These are phyloP conservation scores for Pelargonium citronellum DNA, from an alignment of 441 rosid genomes.

Conservation along the genomic window DNA sequence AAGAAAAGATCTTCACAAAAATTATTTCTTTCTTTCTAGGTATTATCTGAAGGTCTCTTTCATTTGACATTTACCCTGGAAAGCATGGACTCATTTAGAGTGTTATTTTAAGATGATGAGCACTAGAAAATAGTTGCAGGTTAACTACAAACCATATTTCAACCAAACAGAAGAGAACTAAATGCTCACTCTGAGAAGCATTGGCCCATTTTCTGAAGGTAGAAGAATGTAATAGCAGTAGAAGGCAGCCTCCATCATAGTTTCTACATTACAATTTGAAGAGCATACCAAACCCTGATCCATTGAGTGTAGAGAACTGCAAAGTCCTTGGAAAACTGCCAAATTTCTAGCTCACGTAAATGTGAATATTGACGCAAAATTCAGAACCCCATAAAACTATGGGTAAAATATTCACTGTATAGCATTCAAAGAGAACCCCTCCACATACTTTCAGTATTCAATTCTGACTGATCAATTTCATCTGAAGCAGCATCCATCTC, in stretches of 20 bases:
- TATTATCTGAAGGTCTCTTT: not conserved
- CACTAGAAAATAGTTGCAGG: not conserved
- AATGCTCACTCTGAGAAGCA: constrained; percentile 76
- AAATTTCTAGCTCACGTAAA: constrained; percentile 18
- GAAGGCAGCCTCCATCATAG: constrained; percentile 49
- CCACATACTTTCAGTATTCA: constrained; percentile 64
- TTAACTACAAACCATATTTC: constrained; percentile 8
- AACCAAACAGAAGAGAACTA: constrained; percentile 16
- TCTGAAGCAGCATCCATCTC: constrained; percentile 51
- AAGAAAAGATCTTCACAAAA: not conserved
- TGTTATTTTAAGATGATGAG: not conserved
- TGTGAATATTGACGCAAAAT: constrained; percentile 13
- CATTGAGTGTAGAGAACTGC: constrained; percentile 56
- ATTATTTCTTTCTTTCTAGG: not conserved
- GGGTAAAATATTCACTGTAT: constrained; percentile 12
- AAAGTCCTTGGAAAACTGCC: constrained; percentile 76
- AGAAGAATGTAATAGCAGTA: constrained; percentile 75
- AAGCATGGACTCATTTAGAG: not conserved
- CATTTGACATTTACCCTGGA: not conserved
- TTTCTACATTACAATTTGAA: constrained; percentile 57
- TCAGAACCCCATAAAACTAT: constrained; percentile 7
- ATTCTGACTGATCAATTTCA: constrained; percentile 54
- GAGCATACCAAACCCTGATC: constrained; percentile 78
- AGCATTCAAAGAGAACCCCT: constrained; percentile 21
- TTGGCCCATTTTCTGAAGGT: constrained; percentile 76